These are phyloP conservation scores for Penicillium manginii DNA, from an alignment of 495 filamentous ascomycete genomes.

Conservation along the genomic window DNA sequence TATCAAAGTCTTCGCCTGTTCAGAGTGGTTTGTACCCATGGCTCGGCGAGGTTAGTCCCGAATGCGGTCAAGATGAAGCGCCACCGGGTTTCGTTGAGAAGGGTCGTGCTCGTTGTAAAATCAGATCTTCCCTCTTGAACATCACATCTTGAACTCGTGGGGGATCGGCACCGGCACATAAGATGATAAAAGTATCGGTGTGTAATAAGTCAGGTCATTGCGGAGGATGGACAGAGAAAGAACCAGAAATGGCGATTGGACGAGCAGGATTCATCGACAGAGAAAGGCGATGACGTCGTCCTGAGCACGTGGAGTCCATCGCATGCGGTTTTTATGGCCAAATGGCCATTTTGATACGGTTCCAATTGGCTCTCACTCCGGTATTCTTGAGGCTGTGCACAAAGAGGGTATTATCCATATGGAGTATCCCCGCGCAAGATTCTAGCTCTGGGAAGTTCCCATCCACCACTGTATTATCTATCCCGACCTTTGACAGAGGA, in stretches of 20 bases:
- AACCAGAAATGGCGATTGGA: background rate
- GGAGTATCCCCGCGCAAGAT: no score
- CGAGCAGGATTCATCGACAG: background rate
- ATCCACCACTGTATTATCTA: background rate
- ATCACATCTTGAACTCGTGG: background rate
- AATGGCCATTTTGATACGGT: no score
- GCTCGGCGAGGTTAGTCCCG: background rate
- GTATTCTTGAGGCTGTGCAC: background rate
- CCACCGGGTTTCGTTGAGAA: background rate
- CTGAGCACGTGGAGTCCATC: background rate
- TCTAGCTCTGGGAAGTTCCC: background rate
- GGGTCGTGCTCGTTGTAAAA: slow-evolving; percentile 1
- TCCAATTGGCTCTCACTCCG: background rate
- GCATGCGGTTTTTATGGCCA: background rate
- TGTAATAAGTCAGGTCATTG: background rate
- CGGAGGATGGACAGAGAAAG: background rate
- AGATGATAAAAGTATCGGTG: background rate
- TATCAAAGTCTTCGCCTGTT: background rate
- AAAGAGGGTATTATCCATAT: no score
- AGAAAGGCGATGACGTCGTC: background rate
- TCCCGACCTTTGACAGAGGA: background rate
- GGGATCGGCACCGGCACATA: background rate
- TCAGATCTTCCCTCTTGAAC: background rate
- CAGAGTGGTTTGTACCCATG: background rate
- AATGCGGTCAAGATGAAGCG: slow-evolving; percentile 2